Conservation (phyloP, 2,329 filamentous ascomycete species). For the Aspergillus melleus region DNA sequence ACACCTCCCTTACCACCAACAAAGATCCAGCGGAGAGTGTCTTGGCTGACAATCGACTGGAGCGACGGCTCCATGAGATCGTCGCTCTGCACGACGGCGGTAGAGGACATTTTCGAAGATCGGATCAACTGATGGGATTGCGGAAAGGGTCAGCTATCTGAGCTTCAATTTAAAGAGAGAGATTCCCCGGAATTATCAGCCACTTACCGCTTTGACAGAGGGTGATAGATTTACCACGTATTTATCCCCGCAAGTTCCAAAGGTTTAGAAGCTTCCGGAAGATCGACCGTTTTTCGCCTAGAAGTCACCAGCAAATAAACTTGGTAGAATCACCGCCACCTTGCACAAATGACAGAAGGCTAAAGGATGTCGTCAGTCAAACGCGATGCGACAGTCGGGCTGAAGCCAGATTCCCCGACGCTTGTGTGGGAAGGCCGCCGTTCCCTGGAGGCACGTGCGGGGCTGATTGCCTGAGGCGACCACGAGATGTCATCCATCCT, state of each 20-base stretch:
- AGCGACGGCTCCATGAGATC: constrained; percentile 87
- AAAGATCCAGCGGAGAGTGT: constrained; percentile 96
- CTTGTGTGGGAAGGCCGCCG: neutral
- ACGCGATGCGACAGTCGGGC: neutral
- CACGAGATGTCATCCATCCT: neutral
- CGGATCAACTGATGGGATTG: neutral
- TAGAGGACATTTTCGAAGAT: constrained; percentile 39
- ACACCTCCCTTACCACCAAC: constrained; percentile 98
- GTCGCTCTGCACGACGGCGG: constrained; percentile 52
- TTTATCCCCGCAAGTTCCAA: constrained; percentile 10
- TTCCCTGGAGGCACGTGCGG: constrained; percentile 18
- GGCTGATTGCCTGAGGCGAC: constrained; percentile 23
- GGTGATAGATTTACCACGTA: constrained; percentile 9
- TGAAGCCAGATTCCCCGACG: neutral
- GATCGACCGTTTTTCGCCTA: neutral
- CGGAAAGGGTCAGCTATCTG: neutral
- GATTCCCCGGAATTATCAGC: neutral
- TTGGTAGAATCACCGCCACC: neutral
- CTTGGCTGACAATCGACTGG: constrained; percentile 92
- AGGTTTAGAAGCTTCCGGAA: constrained; percentile 35
- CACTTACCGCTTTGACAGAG: neutral
- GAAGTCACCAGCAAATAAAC: neutral
- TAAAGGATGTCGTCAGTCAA: neutral
- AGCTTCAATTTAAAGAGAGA: neutral
- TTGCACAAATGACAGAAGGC: neutral